Conservation (phyloP, 345 rosid genomes). For the Populus tremula region DNA sequence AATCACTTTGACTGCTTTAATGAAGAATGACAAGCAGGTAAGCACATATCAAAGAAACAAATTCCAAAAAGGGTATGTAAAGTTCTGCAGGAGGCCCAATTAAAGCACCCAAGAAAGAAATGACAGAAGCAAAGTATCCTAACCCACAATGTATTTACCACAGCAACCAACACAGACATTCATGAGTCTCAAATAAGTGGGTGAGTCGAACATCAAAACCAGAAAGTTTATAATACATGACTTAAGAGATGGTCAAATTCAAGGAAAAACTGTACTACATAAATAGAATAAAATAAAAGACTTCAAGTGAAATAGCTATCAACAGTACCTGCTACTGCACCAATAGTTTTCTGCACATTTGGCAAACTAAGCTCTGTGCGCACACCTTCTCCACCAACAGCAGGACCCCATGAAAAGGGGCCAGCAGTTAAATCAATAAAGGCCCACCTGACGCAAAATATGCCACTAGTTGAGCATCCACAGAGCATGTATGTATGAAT, state of each 20-base stretch:
- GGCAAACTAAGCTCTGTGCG: conserved; percentile 86
- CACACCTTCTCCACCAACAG: conserved; percentile 99
- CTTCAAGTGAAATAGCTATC: background rate
- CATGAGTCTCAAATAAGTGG: background rate
- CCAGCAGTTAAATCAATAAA: conserved; percentile 92
- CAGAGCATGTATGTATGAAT: background rate
- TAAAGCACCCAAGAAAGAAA: background rate
- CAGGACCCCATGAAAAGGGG: conserved; percentile 98
- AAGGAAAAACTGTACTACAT: too few relatives aligned
- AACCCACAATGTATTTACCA: background rate
- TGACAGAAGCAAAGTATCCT: background rate
- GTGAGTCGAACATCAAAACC: background rate
- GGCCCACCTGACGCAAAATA: conserved; percentile 70
- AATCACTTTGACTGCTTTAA: background rate
- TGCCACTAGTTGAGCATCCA: background rate
- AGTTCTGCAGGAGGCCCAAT: background rate
- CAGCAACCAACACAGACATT: background rate
- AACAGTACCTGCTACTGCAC: conserved; percentile 83
- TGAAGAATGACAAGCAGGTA: background rate
- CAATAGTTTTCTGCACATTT: conserved; percentile 88
- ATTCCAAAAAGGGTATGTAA: background rate
- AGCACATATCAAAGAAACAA: background rate
- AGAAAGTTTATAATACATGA: background rate
- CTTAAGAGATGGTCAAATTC: background rate
- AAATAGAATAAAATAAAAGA: background rate